phyloP scores from a whole-genome alignment of 148 eudicot genomes.

The Camellia sinensis region DNA sequence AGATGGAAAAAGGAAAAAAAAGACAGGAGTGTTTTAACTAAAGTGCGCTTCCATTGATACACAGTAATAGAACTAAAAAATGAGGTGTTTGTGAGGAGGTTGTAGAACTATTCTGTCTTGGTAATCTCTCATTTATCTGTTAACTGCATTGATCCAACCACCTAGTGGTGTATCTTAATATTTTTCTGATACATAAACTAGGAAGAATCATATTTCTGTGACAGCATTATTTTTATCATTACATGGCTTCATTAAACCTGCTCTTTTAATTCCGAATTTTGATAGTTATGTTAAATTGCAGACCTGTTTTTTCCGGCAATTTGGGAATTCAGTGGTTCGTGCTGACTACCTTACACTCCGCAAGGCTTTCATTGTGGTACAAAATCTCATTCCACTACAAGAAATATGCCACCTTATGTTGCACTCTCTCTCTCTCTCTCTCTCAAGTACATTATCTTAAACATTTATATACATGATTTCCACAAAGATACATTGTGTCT shows the following conservation, averaged over 20 bases:
- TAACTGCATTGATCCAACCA: not conserved
- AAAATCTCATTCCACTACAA: conserved; percentile 12
- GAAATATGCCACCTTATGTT: not conserved
- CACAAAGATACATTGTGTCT: too few relatives aligned
- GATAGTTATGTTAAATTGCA: conserved; percentile 27
- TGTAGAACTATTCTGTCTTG: not conserved
- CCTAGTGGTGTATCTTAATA: not conserved
- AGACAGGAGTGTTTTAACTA: not conserved
- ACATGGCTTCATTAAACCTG: not conserved
- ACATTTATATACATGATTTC: too few relatives aligned
- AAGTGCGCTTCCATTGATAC: not conserved
- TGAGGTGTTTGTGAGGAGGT: not conserved
- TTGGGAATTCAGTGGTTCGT: conserved; percentile 83
- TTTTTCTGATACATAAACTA: not conserved
- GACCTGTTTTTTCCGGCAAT: conserved; percentile 93
- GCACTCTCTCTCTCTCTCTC: too few relatives aligned
- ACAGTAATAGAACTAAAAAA: not conserved
- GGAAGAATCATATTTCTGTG: not conserved
- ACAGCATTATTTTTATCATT: not conserved
- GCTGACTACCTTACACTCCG: conserved; percentile 92
- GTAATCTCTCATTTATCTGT: not conserved
- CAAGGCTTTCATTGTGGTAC: conserved; percentile 86
- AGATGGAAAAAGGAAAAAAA: not conserved
- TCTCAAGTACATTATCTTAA: too few relatives aligned
- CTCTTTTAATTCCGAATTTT: not conserved